These are phyloP conservation scores for Psilocybe cyanescens DNA, from an alignment of 768 basidiomycete species.

Conservation along the genomic window DNA sequence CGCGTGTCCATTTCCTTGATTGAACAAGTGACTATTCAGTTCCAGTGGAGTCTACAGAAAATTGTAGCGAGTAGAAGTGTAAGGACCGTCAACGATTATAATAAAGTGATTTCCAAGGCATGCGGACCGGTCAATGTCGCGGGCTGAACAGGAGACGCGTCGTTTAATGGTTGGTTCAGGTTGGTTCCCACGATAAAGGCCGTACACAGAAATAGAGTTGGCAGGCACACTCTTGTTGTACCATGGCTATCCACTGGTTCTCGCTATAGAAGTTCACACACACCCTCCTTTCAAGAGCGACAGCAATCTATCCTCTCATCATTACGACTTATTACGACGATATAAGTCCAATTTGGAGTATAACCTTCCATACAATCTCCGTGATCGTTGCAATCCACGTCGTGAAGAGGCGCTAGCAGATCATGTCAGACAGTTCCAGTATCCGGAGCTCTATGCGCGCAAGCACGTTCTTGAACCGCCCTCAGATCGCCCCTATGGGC, in stretches of 20 bases:
- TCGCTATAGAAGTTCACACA: constrained; percentile 11
- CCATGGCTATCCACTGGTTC: constrained; percentile 1
- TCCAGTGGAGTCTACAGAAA: no score
- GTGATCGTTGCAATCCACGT: not conserved
- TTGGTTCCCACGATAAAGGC: constrained; percentile 2
- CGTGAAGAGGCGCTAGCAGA: constrained; percentile 2
- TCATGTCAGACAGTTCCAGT: constrained; percentile 35
- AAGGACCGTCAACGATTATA: not conserved
- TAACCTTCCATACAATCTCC: not conserved
- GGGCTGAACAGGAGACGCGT: no score
- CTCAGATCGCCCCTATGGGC: constrained; percentile 28
- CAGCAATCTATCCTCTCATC: not conserved
- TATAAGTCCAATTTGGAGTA: not conserved
- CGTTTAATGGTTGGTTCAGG: not conserved
- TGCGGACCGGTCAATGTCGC: no score
- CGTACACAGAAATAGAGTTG: not conserved
- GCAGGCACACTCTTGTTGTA: not conserved
- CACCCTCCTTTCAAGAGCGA: not conserved
- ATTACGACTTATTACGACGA: not conserved
- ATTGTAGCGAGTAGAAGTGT: not conserved
- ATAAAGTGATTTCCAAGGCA: not conserved
- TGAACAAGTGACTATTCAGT: no score
- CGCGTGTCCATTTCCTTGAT: no score
- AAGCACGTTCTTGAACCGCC: constrained; percentile 31
- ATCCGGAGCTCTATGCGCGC: constrained; percentile 25